These are phyloP conservation scores for Seiridium unicorne DNA, from an alignment of 2,329 filamentous ascomycete species.

Conservation along the genomic window DNA sequence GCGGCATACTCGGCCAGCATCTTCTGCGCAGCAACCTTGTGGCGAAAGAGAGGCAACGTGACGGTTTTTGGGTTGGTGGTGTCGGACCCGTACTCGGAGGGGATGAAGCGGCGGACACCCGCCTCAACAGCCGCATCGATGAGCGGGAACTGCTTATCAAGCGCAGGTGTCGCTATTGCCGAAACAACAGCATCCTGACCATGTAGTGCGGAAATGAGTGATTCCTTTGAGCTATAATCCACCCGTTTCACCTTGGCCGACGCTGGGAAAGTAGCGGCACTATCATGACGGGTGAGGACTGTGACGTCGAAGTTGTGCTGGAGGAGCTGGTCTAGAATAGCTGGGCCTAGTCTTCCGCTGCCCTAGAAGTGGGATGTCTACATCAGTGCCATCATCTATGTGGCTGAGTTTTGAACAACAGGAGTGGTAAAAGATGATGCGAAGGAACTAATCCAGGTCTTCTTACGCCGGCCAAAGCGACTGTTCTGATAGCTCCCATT, in stretches of 20 bases:
- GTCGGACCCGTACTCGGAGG: slow-evolving; percentile 48
- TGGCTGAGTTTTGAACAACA: no score
- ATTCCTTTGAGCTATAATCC: slow-evolving; percentile 14
- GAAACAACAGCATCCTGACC: slow-evolving; percentile 60
- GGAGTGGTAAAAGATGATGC: neutral
- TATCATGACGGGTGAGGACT: neutral
- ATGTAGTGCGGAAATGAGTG: slow-evolving; percentile 37
- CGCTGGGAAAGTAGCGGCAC: neutral
- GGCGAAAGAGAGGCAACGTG: slow-evolving; percentile 47
- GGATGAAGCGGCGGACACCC: slow-evolving; percentile 59
- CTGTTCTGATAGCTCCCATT: neutral
- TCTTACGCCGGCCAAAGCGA: neutral
- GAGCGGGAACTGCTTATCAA: slow-evolving; percentile 42
- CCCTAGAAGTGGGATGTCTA: neutral
- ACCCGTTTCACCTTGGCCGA: neutral
- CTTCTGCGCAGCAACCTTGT: slow-evolving; percentile 44
- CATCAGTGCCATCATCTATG: neutral
- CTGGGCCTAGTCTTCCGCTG: neutral
- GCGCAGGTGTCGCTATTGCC: slow-evolving; percentile 32
- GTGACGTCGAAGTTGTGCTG: neutral
- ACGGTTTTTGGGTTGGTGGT: slow-evolving; percentile 25
- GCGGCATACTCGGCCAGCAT: slow-evolving; percentile 38
- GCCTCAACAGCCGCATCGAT: slow-evolving; percentile 58
- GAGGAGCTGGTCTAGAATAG: neutral
- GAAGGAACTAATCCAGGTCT: neutral